Percentiles rank a stretch among this genome's conserved stretches.
phyloP scores from a whole-genome alignment of 192 early-diverging fungal species.

The Dimargaris xerosporica region DNA sequence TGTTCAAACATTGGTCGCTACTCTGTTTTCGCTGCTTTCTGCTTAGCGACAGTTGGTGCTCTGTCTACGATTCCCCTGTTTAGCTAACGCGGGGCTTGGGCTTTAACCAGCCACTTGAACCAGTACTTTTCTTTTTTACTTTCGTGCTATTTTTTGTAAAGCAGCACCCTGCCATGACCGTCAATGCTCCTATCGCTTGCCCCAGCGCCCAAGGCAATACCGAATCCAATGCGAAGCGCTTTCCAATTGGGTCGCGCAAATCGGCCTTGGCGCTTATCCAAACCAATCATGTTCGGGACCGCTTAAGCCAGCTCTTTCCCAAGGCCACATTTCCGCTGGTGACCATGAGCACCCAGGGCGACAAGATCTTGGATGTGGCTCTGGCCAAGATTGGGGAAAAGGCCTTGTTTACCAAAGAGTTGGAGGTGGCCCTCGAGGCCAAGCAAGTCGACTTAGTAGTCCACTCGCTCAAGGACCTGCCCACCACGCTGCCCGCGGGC shows the following conservation, averaged over 20 bases:
- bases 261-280: slow-evolving; percentile 83
- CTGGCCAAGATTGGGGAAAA: slow-evolving; percentile 85
- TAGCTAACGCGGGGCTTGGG: too few species aligned
- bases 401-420: slow-evolving; percentile 80
- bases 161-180: too few species aligned
- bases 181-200: too few species aligned
- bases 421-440: slow-evolving; percentile 59
- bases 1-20: too few species aligned
- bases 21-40: too few species aligned
- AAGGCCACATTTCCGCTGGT: slow-evolving; percentile 28
- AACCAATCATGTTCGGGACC: slow-evolving; percentile 46
- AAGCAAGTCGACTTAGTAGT: slow-evolving; percentile 68
- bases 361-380: slow-evolving; percentile 68
- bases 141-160: too few species aligned
- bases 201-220: too few species aligned
- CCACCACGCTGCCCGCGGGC: slow-evolving; percentile 64
- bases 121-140: too few species aligned
- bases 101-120: too few species aligned
- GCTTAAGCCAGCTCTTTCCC: slow-evolving; percentile 34
- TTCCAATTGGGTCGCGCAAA: slow-evolving; percentile 61
- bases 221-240: too few species aligned
- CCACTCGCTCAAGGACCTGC: slow-evolving; percentile 90
- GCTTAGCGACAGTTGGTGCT: too few species aligned
- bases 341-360: slow-evolving; percentile 57
- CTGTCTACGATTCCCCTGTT: too few species aligned